Conservation (phyloP, 192 early-diverging fungal genomes). For the Coemansia sp. region DNA sequence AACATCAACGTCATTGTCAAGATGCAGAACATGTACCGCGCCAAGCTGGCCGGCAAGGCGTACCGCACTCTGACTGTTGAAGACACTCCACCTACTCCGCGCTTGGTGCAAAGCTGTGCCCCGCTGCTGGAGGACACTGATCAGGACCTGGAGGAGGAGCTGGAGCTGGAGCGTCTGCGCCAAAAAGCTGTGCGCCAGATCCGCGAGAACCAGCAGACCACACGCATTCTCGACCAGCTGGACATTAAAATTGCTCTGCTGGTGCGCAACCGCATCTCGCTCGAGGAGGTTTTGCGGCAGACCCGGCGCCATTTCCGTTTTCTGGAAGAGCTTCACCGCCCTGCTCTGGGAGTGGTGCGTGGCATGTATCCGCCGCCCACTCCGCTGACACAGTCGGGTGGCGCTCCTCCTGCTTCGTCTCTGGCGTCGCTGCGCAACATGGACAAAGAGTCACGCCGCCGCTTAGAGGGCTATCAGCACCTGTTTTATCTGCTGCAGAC, state of each 20-base stretch:
- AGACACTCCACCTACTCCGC: constrained; percentile 75
- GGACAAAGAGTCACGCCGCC: constrained; percentile 82
- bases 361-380: constrained; percentile 21
- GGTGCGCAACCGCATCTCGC: constrained; percentile 89
- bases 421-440: constrained; percentile 69
- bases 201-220: constrained; percentile 80
- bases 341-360: constrained; percentile 29
- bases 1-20: constrained; percentile 77
- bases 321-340: constrained; percentile 52
- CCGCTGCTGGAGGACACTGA: constrained; percentile 87
- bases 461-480: constrained; percentile 83
- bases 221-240: constrained; percentile 76
- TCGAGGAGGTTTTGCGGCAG: constrained; percentile 85
- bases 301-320: constrained; percentile 54
- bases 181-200: constrained; percentile 86
- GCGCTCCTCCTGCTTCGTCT: constrained; percentile 20
- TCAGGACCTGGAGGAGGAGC: constrained; percentile 91
- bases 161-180: constrained; percentile 80
- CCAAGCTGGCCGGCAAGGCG: constrained; percentile 64
- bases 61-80: constrained; percentile 69
- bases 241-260: constrained; percentile 97
- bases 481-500: constrained; percentile 97
- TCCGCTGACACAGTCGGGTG: constrained; percentile 10
- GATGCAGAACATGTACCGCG: constrained; percentile 64
- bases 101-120: constrained; percentile 78